Base-by-base conservation (phyloP, 257 asterid genomes). In the Vinca minor region DNA sequence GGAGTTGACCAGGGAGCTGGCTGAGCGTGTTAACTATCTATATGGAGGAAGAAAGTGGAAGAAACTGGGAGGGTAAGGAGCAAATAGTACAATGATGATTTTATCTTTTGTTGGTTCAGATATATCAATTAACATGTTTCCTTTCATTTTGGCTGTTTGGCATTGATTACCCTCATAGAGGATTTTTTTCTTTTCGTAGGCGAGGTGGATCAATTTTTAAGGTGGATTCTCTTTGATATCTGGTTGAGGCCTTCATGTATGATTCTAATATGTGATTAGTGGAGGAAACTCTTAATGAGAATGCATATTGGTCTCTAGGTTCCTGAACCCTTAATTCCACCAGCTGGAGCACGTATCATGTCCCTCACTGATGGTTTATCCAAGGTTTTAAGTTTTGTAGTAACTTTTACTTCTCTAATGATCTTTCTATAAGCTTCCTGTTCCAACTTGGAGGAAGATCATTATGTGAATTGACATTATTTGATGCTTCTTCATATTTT, bases 281-380 rank as follows among this genome's bases (percentile, higher is more conserved):
- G 67, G 70, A 64, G 71, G 42, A 59, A 68, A 60, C 36, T 68
- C 56, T 69, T 63, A 59, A 63, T 38, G 58, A 35, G 64, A 64
- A 31, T 78, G 56, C 71, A 55, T 59, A 59, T 72, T 47, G 54
- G 65, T 77, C 74, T 48, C 14, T 73, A 93, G 97, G 97, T 87
- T 63, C 99, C 97, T 67, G 96, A 93, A 75, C 88, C 95, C 73
- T 87, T 87, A 59, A 93, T 93, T 76, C 95, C 96, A 76, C 91
- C 99, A 59, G 75, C 92, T 71, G 97, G 97, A 79, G 99, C 99
- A 71, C 96, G 99, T 64, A 90, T 93, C 62, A 93, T 89, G 97
- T 93, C 98, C 65, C 98, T 93, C 72, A 87, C 96, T 66, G 97
- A 93, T 83, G 99, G 97, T 72, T 80, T 89, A 71, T 89, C 97